phyloP scores from a whole-genome alignment of 768 basidiomycete species.

The Pluteus cervinus region DNA sequence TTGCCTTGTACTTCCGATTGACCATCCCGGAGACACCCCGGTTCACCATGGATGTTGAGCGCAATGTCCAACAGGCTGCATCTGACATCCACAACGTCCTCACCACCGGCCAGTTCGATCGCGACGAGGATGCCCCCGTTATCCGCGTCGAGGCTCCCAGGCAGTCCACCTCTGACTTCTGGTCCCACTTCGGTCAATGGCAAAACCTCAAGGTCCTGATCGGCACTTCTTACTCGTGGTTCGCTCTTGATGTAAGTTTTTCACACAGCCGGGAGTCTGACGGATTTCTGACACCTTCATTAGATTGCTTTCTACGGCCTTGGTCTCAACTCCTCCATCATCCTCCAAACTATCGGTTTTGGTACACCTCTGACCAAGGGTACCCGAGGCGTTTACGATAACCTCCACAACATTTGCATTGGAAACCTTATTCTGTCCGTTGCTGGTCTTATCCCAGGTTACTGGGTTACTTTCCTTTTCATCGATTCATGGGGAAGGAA shows the following conservation, averaged over 20 bases:
- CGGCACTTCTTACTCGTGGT: conserved; percentile 81
- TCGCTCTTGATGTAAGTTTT: conserved; percentile 68
- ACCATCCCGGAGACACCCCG: conserved; percentile 92
- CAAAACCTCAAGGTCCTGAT: conserved; percentile 75
- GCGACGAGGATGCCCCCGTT: conserved; percentile 50
- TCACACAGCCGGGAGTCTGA: neutral
- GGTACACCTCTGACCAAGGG: conserved; percentile 37
- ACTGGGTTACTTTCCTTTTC: conserved; percentile 58
- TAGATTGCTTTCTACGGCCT: conserved; percentile 88
- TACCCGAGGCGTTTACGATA: conserved; percentile 41
- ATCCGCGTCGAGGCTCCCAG: conserved; percentile 65
- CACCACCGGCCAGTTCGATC: conserved; percentile 35
- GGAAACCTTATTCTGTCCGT: conserved; percentile 74
- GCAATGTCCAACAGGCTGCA: conserved; percentile 71
- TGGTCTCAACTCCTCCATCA: conserved; percentile 75
- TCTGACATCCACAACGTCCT: conserved; percentile 71
- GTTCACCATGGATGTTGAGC: conserved; percentile 87
- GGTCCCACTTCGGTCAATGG: conserved; percentile 62
- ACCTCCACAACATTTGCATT: conserved; percentile 56
- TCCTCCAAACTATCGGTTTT: conserved; percentile 72
- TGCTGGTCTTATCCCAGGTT: conserved; percentile 80
- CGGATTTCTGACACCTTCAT: conserved; percentile 2
- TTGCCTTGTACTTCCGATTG: conserved; percentile 89
- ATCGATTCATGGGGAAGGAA: conserved; percentile 80
- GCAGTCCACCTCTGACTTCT: conserved; percentile 66